Evolutionary conservation across 2,329 filamentous ascomycete species (phyloP), one percentile per base, ranked within the genome.

Genomic region (Penicillium digitatum): DNA sequence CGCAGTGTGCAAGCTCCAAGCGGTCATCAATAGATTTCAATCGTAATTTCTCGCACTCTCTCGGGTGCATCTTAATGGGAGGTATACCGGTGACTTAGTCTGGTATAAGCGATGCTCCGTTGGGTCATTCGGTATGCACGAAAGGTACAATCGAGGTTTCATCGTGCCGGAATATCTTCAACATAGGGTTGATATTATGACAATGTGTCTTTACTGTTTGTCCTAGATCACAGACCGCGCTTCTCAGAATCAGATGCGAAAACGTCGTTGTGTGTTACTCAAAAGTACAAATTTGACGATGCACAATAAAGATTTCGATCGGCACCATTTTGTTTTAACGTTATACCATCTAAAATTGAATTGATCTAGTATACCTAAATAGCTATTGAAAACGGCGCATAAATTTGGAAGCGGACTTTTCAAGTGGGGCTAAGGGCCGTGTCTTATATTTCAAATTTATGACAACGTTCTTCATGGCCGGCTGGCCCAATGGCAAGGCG

Each of bases 401-500:
- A 29, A 29, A 18, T 20, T n/a, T n/a, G n/a, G n/a, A 44, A 31
- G n/a, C 26, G 26, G 40, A 29, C 10, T 1, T 29, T 20, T 29
- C 9, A 20, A 43, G 40, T 44, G 40, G 40, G 40, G 2, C 40
- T 12, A 10, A 29, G 3, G 1, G 14, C 11, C 5, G 40, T 1
- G 26, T n/a, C 24, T 7, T 24, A 18, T 29, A 29, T 42, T 7
- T 12, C 40, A 38, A 11, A 38, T 12, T 11, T 12, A 11, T n/a
- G 7, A 0, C 5, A 39, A 22, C 16, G 22, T 2, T 0, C 2
- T 8, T 18, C n/a, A 37, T 2, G 34, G 34, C 34, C 34, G 34
- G 34, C 34, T 37, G 34, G 74, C 74, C 74, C 73, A 77, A 77
- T 77, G 75, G 76, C 71, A 78, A 77, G 74, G 76, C 75, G 76